Evolutionary conservation across 2,329 filamentous ascomycete genomes (phyloP), one percentile per base, ranked within the genome.

Genomic region (Mycocentrospora acerina): DNA sequence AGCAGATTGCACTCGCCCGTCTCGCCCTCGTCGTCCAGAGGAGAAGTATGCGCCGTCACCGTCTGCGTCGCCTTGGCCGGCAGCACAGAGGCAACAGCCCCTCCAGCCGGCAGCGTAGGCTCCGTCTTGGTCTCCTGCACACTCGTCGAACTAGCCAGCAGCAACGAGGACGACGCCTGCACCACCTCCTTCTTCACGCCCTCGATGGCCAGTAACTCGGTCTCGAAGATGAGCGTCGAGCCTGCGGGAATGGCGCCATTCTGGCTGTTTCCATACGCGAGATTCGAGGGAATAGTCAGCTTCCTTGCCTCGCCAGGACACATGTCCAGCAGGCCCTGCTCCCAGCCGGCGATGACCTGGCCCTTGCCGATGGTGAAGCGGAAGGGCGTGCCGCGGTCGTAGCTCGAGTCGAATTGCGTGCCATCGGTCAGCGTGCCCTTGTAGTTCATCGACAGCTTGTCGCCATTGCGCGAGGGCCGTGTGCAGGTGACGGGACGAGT

Each of bases 271-370:
- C 93, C 93, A 69, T 97, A 98, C 32, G 82, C 93, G 62, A 85
- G 74, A 62, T 84, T 81, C 14, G 91, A 88, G n/a, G 90, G 89
- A 40, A 98, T 93, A 14, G 85, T 96, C 67, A 98, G 72, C 38
- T 81, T 91, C 69, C 70, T 81, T 77, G 90, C 91, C 77, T 97
- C 91, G 47, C 93, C 91, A 56, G 94, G 86, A 71, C 93, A 97
- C 90, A 97, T 96, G 62, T 88, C 88, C 37, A 93, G 58, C 26
- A 97, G 78, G 33, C 91, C 91, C 64, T 94, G 71, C 59, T 97
- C 91, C 91, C 90, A 96, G 62, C 91, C 91, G 73, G 87, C 84
- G 66, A 98, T 98, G 34, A 97, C 93, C 66, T 86, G 80, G 29
- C 89, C 88, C 16, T 72, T 72, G 24, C 93, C 93, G 22, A 98